Percentiles rank a stretch among this genome's conserved stretches.
phyloP scores from a whole-genome alignment of 2,329 filamentous ascomycete species.

The Penicillium sp. region DNA sequence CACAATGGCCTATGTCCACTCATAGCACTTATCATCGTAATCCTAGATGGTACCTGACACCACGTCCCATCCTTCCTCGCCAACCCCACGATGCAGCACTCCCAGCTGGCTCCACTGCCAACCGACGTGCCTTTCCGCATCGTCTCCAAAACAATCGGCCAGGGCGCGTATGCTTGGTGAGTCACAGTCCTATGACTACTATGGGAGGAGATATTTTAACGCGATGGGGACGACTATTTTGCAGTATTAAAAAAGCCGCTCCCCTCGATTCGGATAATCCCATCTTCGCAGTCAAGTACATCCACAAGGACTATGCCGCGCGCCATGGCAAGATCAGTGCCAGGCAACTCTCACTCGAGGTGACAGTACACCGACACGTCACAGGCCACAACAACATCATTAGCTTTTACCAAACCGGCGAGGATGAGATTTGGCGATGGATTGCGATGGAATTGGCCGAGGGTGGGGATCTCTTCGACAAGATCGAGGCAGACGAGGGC shows the following conservation, averaged over 20 bases:
- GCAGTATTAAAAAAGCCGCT: constrained; percentile 91
- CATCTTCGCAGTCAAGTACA: constrained; percentile 96
- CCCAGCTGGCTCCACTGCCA: constrained; percentile 87
- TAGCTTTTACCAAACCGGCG: constrained; percentile 85
- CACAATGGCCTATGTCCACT: constrained; percentile 4
- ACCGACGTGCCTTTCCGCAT: constrained; percentile 87
- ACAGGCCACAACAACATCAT: constrained; percentile 93
- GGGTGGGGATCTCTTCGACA: constrained; percentile 96
- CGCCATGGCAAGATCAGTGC: constrained; percentile 85
- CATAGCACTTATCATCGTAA: background rate
- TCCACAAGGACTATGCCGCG: constrained; percentile 94
- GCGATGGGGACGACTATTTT: background rate
- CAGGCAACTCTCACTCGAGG: constrained; percentile 91
- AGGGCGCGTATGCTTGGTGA: constrained; percentile 96
- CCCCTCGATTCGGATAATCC: constrained; percentile 72
- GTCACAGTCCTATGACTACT: background rate
- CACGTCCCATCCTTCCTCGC: background rate
- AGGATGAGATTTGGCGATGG: constrained; percentile 90
- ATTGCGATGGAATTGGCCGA: constrained; percentile 98
- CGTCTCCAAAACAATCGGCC: constrained; percentile 93
- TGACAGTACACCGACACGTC: constrained; percentile 85
- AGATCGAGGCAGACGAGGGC: constrained; percentile 96
- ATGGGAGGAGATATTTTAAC: background rate
- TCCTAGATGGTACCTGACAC: background rate
- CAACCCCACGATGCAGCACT: constrained; percentile 67